These are phyloP conservation scores for Coemansia sp. DNA, from an alignment of 192 early-diverging fungal species.

Conservation along the genomic window DNA sequence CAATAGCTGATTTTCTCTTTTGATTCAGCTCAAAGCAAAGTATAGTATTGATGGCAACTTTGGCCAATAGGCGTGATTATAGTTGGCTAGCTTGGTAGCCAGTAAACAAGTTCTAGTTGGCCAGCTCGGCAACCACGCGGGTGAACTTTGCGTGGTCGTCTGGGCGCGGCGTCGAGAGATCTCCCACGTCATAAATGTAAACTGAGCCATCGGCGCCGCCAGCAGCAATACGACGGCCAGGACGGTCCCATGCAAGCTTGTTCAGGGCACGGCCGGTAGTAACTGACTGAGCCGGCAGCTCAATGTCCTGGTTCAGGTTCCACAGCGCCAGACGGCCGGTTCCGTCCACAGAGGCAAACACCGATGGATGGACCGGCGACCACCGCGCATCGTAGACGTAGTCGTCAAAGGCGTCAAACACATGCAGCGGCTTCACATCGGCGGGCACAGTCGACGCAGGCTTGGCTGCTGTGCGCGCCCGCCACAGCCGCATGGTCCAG, in stretches of 20 bases:
- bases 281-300: slow-evolving; percentile 58
- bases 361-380: slow-evolving; percentile 92
- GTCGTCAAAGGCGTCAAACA: slow-evolving; percentile 91
- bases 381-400: slow-evolving; percentile 98
- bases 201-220: slow-evolving; percentile 83
- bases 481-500: slow-evolving; percentile 98
- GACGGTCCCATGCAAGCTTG: slow-evolving; percentile 91
- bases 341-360: slow-evolving; percentile 92
- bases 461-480: slow-evolving; percentile 61
- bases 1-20: not conserved
- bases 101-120: slow-evolving; percentile 2
- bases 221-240: slow-evolving; percentile 75
- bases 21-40: not conserved
- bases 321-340: slow-evolving; percentile 87
- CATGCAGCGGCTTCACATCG: slow-evolving; percentile 67
- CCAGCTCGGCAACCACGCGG: slow-evolving; percentile 21
- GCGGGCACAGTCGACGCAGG: slow-evolving; percentile 37
- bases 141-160: slow-evolving; percentile 51
- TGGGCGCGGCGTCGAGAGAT: slow-evolving; percentile 58
- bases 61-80: not conserved
- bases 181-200: slow-evolving; percentile 91
- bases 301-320: slow-evolving; percentile 88
- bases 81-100: slow-evolving; percentile 15
- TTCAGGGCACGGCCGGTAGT: slow-evolving; percentile 75
- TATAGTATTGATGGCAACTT: not conserved